A percentile compares a stretch with the other conserved stretches of the same genome.
Conservation (phyloP, 768 basidiomycete genomes). For the Boletus patriciae region DNA sequence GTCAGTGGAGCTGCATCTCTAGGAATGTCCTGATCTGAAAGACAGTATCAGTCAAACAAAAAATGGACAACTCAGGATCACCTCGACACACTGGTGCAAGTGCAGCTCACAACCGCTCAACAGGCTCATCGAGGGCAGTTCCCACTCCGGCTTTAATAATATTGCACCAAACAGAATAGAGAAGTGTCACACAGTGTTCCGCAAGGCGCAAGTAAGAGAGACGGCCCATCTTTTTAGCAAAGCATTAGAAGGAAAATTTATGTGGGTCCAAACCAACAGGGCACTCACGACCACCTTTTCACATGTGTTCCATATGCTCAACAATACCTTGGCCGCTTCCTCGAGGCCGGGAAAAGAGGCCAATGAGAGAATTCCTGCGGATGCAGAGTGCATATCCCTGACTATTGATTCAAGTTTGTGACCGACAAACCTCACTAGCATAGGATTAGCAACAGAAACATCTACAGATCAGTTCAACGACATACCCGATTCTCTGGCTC, state of each 20-base stretch:
- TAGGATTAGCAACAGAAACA: constrained; percentile 2
- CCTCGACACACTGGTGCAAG: constrained; percentile 46
- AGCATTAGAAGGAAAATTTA: not conserved
- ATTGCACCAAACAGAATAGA: constrained; percentile 63
- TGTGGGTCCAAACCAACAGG: not conserved
- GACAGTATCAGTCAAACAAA: not conserved
- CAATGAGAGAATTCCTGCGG: constrained; percentile 41
- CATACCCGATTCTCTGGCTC: constrained; percentile 22
- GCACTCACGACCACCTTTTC: constrained; percentile 58
- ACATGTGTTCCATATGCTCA: constrained; percentile 65
- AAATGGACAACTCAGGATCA: no score
- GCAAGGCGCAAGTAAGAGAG: constrained; percentile 68
- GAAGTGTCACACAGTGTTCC: constrained; percentile 67
- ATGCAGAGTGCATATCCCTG: constrained; percentile 38
- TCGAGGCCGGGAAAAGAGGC: constrained; percentile 58
- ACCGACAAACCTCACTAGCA: constrained; percentile 33
- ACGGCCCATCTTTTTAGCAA: constrained; percentile 54
- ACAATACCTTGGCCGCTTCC: constrained; percentile 49
- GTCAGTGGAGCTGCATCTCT: constrained; percentile 57
- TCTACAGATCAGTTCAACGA: not conserved
- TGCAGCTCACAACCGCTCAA: constrained; percentile 32
- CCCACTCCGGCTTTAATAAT: constrained; percentile 56
- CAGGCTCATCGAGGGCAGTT: constrained; percentile 49
- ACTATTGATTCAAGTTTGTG: constrained; percentile 36
- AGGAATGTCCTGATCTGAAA: constrained; percentile 52